Percentiles rank a stretch among this genome's conserved stretches.
Evolutionary conservation across 257 asterid species (phyloP).

Genomic region (Solanum sejunctum): DNA sequence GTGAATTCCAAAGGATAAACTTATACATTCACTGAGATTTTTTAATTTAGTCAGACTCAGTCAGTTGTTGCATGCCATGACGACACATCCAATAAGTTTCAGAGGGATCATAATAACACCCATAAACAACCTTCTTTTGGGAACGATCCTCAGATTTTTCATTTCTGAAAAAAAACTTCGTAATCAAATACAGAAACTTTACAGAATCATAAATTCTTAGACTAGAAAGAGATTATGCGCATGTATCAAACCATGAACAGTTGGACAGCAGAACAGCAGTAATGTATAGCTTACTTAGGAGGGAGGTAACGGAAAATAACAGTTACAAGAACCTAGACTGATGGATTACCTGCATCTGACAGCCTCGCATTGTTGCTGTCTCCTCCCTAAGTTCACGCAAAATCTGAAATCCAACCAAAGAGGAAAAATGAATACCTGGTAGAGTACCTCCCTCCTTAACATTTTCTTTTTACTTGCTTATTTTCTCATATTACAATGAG

Average conservation of each 20-base stretch:
- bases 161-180: not conserved
- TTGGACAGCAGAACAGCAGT: not conserved
- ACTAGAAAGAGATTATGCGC: not conserved
- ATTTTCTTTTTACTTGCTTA: not conserved
- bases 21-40: not conserved
- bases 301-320: not conserved
- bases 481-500: not conserved
- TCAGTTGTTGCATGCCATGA: not conserved
- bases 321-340: not conserved
- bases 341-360: conserved; percentile 75
- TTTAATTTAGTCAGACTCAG: not conserved
- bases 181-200: not conserved
- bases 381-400: conserved; percentile 88
- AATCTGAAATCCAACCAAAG: conserved; percentile 28
- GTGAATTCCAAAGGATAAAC: not conserved
- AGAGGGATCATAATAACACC: not conserved
- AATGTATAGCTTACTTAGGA: not conserved
- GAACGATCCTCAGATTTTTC: not conserved
- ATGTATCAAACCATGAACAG: not conserved
- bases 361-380: conserved; percentile 72
- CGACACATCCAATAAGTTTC: not conserved
- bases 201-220: not conserved
- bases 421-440: not conserved
- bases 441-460: not conserved
- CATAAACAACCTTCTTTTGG: not conserved